Conservation (phyloP, 495 filamentous ascomycete genomes). For the Xylaria flabelliformis region DNA sequence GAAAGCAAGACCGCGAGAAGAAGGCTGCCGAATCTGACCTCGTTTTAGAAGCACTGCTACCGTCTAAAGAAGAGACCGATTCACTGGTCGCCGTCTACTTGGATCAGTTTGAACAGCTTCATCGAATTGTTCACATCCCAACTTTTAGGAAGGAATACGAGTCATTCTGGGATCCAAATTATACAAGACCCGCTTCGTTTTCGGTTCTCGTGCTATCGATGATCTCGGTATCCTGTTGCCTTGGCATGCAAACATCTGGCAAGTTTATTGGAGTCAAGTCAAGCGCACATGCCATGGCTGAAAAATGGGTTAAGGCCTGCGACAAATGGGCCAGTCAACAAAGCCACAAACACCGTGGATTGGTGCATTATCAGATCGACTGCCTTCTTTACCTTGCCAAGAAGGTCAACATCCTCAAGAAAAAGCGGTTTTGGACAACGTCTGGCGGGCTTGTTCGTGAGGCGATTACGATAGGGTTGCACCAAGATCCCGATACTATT, state of each 20-base stretch:
- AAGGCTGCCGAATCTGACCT: conserved; percentile 35
- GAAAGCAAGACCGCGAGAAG: conserved; percentile 46
- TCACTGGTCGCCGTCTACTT: conserved; percentile 54
- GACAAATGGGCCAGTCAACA: conserved; percentile 40
- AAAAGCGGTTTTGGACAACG: conserved; percentile 45
- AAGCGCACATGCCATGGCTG: conserved; percentile 37
- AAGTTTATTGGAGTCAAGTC: conserved; percentile 43
- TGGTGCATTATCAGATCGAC: conserved; percentile 45
- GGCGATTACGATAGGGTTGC: conserved; percentile 40
- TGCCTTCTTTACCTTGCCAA: conserved; percentile 46
- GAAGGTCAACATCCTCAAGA: conserved; percentile 42
- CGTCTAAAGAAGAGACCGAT: conserved; percentile 54
- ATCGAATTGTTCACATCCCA: conserved; percentile 65
- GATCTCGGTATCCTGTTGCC: conserved; percentile 54
- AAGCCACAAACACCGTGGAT: conserved; percentile 42
- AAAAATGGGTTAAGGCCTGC: conserved; percentile 42
- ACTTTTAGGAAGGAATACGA: conserved; percentile 54
- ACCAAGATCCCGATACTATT: conserved; percentile 41
- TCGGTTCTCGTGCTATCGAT: conserved; percentile 51
- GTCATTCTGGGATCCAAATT: conserved; percentile 47
- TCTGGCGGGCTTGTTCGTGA: conserved; percentile 40
- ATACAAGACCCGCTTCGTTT: conserved; percentile 50
- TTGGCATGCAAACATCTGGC: conserved; percentile 64
- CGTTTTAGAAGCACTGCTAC: conserved; percentile 48
- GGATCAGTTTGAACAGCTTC: conserved; percentile 51